A percentile compares a stretch with the other conserved stretches of the same genome.
These are phyloP conservation scores for Inga laurina DNA, from an alignment of 306 rosid species.

Conservation along the genomic window DNA sequence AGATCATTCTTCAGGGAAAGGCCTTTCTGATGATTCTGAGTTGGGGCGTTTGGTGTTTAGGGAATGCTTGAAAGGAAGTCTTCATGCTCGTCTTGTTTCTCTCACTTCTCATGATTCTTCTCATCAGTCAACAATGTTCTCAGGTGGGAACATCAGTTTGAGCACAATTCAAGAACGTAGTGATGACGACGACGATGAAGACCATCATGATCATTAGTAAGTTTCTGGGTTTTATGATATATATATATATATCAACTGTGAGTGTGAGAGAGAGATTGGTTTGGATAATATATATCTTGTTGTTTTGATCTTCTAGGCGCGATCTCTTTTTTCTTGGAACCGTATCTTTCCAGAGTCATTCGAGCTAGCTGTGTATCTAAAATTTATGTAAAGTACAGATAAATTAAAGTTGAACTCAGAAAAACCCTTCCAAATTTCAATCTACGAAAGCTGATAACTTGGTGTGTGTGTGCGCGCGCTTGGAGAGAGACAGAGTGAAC, in stretches of 20 bases:
- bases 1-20: not conserved
- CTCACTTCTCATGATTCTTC: not conserved
- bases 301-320: not conserved
- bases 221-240: not conserved
- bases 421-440: too few species aligned
- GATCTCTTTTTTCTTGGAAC: not conserved
- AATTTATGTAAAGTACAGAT: too few species aligned
- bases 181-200: not conserved
- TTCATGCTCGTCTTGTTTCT: not conserved
- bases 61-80: slow-evolving; percentile 32
- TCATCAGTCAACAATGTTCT: not conserved
- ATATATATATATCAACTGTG: not conserved
- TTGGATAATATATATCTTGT: not conserved
- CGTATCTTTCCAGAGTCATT: not conserved
- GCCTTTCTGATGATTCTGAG: not conserved
- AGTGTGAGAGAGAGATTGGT: not conserved
- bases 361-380: not conserved
- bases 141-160: not conserved
- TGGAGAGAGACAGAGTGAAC: too few species aligned
- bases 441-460: too few species aligned
- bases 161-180: not conserved
- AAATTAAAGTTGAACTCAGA: too few species aligned
- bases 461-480: too few species aligned
- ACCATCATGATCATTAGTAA: not conserved
- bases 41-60: slow-evolving; percentile 24